These are phyloP conservation scores for Vitis amurensis DNA, from an alignment of 164 flowering plant genomes.

Conservation along the genomic window DNA sequence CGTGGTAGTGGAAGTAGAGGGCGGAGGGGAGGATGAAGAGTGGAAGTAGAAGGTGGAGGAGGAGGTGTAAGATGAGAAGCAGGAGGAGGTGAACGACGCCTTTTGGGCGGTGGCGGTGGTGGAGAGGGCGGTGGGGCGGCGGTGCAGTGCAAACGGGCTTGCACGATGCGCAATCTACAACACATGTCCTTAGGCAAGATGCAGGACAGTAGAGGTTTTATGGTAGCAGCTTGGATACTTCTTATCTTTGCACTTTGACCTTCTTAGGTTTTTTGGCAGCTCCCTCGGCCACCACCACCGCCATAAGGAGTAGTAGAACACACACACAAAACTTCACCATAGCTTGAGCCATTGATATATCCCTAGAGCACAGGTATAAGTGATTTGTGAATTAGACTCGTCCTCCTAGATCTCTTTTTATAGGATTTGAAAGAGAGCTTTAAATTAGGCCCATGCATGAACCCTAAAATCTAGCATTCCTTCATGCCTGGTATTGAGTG, in stretches of 20 bases:
- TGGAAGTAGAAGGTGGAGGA: neutral
- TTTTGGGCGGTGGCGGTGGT: neutral
- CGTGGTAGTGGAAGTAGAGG: slow-evolving; percentile 6
- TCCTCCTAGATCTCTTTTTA: too few species aligned
- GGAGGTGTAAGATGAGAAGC: slow-evolving; percentile 2
- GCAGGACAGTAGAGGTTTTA: slow-evolving; percentile 21
- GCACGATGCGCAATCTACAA: slow-evolving; percentile 28
- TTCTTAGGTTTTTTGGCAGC: slow-evolving; percentile 24
- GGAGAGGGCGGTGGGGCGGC: slow-evolving; percentile 15
- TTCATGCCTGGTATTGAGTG: too few species aligned
- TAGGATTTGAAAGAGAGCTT: too few species aligned
- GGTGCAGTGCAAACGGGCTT: slow-evolving; percentile 24
- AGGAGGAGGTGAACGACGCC: neutral
- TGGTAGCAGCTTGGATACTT: slow-evolving; percentile 19
- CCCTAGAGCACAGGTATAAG: neutral
- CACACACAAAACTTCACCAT: slow-evolving; percentile 6
- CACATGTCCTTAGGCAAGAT: slow-evolving; percentile 25
- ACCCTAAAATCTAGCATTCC: too few species aligned
- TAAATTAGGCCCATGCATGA: too few species aligned
- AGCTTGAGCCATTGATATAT: neutral
- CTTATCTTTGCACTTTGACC: slow-evolving; percentile 32
- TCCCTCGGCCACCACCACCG: slow-evolving; percentile 6
- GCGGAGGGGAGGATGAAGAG: slow-evolving; percentile 12
- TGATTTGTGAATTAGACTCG: too few species aligned
- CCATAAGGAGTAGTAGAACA: slow-evolving; percentile 4